Evolutionary conservation across 192 early-diverging fungal species (phyloP), one percentile per base, ranked within the genome.

Genomic region (Coemansia sp.): DNA sequence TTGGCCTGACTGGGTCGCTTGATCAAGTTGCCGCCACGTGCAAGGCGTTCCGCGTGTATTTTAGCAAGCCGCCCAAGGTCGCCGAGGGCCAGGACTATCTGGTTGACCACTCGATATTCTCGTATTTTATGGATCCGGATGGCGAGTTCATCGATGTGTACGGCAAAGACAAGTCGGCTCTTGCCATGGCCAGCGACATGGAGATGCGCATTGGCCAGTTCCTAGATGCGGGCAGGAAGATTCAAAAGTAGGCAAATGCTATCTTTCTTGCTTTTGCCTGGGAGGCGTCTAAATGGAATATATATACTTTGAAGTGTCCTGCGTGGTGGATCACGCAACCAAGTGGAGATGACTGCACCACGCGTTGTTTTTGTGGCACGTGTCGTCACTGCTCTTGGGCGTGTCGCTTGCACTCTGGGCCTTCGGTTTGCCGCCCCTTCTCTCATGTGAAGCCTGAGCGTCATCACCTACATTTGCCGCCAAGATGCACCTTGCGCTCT

Each of bases 21-120:
- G 82, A 91, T 8, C 86, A 93, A 57, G 84, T 99, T 46, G 86
- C 84, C 31, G 68, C 80, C 22, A 83, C 88, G 2, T 94, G 94
- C 35, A 94, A 92, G 73, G 78, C 86, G 0, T 99, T 92, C 64
- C 86, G 96, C n/a, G 87, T 99, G 35, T 99, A 99, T 69, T 92
- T 89, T 54, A 89, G 85, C 55, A 86, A 89, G 32, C 96, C 96
- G 26, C 94, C 93, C 15, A 74, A 84, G 49, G 81, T 85, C 11
- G 62, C 66, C 11, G 84, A 87, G 11, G 89, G 89, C 27, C 84
- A 89, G 46, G 94, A 99, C 60, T 99, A 99, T 63, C 69, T 99
- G 31, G 96, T 99, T 10, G 96, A 99, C 56, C 96, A 99, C 63
- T 92, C 91, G 32, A 99, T 99, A 64, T 99, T 96, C 74, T 95